These are phyloP conservation scores for Mycothermus thermophilus DNA, from an alignment of 495 filamentous ascomycete species.

Conservation along the genomic window DNA sequence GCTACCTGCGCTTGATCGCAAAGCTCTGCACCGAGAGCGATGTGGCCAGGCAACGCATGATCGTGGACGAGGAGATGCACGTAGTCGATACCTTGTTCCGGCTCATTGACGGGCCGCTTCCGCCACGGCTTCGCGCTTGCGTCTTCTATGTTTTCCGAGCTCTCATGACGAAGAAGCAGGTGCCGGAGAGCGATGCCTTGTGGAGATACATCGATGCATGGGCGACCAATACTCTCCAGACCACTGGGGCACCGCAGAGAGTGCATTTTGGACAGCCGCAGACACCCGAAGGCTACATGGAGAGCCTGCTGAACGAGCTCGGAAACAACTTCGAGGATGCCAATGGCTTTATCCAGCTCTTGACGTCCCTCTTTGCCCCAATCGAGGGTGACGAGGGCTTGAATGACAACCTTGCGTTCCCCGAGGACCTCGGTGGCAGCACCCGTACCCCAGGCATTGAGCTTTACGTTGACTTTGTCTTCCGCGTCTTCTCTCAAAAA, in stretches of 20 bases:
- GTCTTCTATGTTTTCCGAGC: constrained; percentile 56
- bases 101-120: constrained; percentile 53
- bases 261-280: constrained; percentile 22
- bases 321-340: constrained; percentile 66
- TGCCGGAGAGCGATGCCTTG: constrained; percentile 44
- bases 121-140: constrained; percentile 60
- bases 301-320: constrained; percentile 40
- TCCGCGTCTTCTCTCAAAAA: constrained; percentile 54
- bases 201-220: constrained; percentile 62
- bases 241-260: constrained; percentile 21
- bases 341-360: constrained; percentile 62
- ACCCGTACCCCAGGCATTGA: constrained; percentile 79
- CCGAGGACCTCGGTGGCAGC: constrained; percentile 67
- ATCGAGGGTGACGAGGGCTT: constrained; percentile 41
- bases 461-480: constrained; percentile 76
- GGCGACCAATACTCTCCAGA: constrained; percentile 43
- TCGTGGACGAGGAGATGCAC: constrained; percentile 47
- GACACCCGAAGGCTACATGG: constrained; percentile 35
- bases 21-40: constrained; percentile 59
- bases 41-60: constrained; percentile 52
- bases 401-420: constrained; percentile 68
- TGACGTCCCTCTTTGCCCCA: constrained; percentile 54
- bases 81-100: constrained; percentile 53
- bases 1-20: constrained; percentile 74
- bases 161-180: constrained; percentile 50